Evolutionary conservation across 495 filamentous ascomycete genomes (phyloP), one percentile per base, ranked within the genome.

Genomic region (Hypoxylon cercidicola): DNA sequence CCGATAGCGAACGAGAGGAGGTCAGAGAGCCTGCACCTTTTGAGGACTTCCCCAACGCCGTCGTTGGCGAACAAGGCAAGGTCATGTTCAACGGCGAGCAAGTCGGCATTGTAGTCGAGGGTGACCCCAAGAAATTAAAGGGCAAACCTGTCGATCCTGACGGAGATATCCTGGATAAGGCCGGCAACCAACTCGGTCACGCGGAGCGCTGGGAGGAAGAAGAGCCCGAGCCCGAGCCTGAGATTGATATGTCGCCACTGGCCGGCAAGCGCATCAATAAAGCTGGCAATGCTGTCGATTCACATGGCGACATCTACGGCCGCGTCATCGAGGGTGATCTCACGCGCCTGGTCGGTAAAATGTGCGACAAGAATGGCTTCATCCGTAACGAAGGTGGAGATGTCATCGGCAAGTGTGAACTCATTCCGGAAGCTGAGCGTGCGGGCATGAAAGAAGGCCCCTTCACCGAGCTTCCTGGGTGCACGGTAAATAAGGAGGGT

Each of bases 251-350:
- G 44, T 92, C 89, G 2, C 75, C 82, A 12, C 81, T 96, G 4
- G 91, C 90, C 4, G 92, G 92, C 52, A 92, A 92, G 82, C 84
- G 88, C 4, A 89, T 95, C 71, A 96, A 96, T 78, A 95, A 95
- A 75, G 83, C 81, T 7, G 92, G 92, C 45, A 93, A 94, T 43
- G 85, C 93, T 15, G 92, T 96, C 55, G 92, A 96, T 69, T 74
- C 76, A 20, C 80, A 81, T 23, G 92, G 92, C n/a, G 80, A 80
- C 16, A 89, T 95, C 66, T 87, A 86, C 62, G 92, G 92, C 19
- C 87, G 89, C 16, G 85, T 96, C 8, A 80, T 87, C 40, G 89
- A 92, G 68, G 92, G 92, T 18, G 87, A 93, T 46, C 74, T 84
- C 13, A 84, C 85, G 73, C 82, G 81, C 51, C 82, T 96, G 58